phyloP scores from a whole-genome alignment of 2,329 filamentous ascomycete species.

The Fusarium sp. region DNA sequence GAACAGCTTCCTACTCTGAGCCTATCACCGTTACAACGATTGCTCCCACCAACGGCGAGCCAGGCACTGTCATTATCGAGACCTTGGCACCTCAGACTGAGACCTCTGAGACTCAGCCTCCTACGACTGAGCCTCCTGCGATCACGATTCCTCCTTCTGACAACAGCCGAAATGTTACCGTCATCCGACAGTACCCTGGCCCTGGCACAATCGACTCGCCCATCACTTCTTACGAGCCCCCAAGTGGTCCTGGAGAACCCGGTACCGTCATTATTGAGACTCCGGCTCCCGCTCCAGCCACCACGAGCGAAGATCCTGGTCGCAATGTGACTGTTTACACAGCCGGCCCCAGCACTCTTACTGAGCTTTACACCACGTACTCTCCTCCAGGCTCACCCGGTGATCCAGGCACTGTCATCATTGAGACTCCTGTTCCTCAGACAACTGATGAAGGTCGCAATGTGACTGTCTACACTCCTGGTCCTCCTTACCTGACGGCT shows the following conservation, averaged over 20 bases:
- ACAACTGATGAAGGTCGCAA: slow-evolving; percentile 5
- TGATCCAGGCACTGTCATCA: slow-evolving; percentile 24
- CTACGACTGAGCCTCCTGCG: background rate
- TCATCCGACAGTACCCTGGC: slow-evolving; percentile 3
- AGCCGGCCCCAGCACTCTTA: slow-evolving; percentile 13
- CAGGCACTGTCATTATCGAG: slow-evolving; percentile 30
- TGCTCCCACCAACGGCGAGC: slow-evolving; percentile 7
- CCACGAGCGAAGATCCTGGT: background rate
- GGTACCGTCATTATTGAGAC: slow-evolving; percentile 18
- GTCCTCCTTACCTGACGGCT: slow-evolving; percentile 8
- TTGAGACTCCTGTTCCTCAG: slow-evolving; percentile 13
- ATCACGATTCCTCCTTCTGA: background rate
- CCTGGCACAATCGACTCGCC: slow-evolving; percentile 9
- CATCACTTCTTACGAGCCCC: slow-evolving; percentile 22
- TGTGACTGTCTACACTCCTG: slow-evolving; percentile 19
- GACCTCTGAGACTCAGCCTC: background rate
- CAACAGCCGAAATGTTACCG: background rate
- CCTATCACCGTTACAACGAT: slow-evolving; percentile 27
- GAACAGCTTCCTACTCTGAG: slow-evolving; percentile 15
- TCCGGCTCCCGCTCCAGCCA: background rate
- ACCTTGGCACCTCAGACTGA: slow-evolving; percentile 10
- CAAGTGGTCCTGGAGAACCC: slow-evolving; percentile 12
- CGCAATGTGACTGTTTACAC: slow-evolving; percentile 27
- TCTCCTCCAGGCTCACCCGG: slow-evolving; percentile 16
- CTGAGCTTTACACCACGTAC: slow-evolving; percentile 19